Evolutionary conservation across 2,329 filamentous ascomycete genomes (phyloP).

Genomic region (Ceratocystis colombiana): DNA sequence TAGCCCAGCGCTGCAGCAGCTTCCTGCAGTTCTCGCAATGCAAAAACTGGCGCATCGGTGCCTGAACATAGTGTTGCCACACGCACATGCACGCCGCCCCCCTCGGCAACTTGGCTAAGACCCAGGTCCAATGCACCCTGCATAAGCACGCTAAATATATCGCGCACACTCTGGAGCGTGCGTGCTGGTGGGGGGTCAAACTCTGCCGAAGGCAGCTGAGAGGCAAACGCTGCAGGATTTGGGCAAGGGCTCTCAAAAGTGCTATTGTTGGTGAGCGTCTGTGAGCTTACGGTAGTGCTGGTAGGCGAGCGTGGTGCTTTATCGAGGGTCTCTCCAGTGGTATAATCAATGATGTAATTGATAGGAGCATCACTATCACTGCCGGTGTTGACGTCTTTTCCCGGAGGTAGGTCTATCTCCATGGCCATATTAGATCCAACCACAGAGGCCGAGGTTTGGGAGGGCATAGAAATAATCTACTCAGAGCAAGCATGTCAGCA

Average conservation of each 20-base stretch:
- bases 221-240: not conserved
- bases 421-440: not conserved
- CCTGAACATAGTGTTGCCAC: conserved; percentile 69
- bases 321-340: not conserved
- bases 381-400: not conserved
- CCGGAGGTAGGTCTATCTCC: not conserved
- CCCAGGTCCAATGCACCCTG: conserved; percentile 24
- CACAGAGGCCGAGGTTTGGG: not conserved
- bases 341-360: not conserved
- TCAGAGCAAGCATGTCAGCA: not conserved
- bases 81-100: conserved; percentile 31
- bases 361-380: no score
- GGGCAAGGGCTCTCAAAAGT: no score
- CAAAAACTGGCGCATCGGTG: conserved; percentile 63
- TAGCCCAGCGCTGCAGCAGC: conserved; percentile 32
- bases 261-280: not conserved
- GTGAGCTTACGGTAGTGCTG: not conserved
- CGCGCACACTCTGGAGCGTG: conserved; percentile 11
- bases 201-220: conserved; percentile 4
- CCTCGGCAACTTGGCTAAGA: conserved; percentile 29
- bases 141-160: conserved; percentile 18
- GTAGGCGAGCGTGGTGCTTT: not conserved
- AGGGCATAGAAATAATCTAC: not conserved
- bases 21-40: conserved; percentile 47
- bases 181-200: conserved; percentile 2